phyloP scores from a whole-genome alignment of 2,329 filamentous ascomycete genomes.

The Hypoxylon sp. region DNA sequence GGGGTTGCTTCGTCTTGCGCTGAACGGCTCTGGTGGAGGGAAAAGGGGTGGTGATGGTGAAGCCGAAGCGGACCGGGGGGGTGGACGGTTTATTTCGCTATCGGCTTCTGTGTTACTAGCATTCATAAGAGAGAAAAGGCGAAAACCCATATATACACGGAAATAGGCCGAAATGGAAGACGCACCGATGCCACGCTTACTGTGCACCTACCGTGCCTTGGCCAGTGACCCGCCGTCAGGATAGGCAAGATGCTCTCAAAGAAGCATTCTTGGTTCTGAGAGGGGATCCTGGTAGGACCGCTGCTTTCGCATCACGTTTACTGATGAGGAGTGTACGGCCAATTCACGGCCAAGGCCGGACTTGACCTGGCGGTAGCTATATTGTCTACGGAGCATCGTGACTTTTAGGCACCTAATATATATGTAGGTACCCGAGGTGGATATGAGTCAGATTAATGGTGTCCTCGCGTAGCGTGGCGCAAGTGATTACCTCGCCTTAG shows the following conservation, averaged over 20 bases:
- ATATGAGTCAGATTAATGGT: slow-evolving; percentile 28
- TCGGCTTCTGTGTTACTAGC: slow-evolving; percentile 31
- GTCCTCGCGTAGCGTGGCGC: slow-evolving; percentile 23
- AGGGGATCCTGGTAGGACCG: neutral
- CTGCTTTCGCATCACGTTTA: slow-evolving; percentile 4
- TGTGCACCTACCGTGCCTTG: neutral
- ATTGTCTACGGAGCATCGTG: no score
- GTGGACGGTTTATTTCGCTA: slow-evolving; percentile 8
- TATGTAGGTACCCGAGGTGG: slow-evolving; percentile 1
- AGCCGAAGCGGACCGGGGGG: slow-evolving; percentile 7
- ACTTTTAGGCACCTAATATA: no score
- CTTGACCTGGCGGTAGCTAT: neutral
- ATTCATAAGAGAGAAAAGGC: slow-evolving; percentile 19
- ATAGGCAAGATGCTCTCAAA: neutral
- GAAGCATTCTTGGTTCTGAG: neutral
- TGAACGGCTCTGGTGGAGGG: slow-evolving; percentile 7
- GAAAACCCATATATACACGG: slow-evolving; percentile 17
- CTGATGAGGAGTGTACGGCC: no score
- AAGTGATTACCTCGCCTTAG: neutral
- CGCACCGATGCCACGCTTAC: slow-evolving; percentile 2
- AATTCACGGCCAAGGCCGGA: neutral
- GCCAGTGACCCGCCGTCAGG: neutral
- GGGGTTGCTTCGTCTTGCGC: slow-evolving; percentile 10
- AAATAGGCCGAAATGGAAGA: slow-evolving; percentile 7
- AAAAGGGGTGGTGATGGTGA: slow-evolving; percentile 9